Evolutionary conservation across 116 monocot species (phyloP).

Genomic region (Cymodocea nodosa): DNA sequence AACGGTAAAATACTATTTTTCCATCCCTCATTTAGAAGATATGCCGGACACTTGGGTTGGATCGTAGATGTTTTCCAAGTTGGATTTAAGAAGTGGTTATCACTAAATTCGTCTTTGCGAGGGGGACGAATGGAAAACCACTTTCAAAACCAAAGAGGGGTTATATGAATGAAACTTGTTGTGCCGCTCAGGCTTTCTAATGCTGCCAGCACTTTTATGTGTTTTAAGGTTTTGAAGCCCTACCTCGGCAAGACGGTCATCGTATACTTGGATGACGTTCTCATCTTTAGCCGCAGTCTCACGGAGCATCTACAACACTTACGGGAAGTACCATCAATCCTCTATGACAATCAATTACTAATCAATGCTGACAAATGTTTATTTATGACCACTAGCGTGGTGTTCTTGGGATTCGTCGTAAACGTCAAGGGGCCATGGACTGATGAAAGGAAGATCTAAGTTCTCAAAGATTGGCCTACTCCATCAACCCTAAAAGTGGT

Average conservation of each 20-base stretch:
- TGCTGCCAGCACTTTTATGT: constrained; percentile 3
- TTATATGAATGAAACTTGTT: constrained; percentile 2
- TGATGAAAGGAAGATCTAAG: background rate
- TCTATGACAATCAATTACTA: background rate
- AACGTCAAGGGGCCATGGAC: background rate
- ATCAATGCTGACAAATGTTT: background rate
- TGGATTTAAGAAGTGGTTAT: too few species aligned
- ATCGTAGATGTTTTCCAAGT: too few species aligned
- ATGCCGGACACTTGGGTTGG: too few species aligned
- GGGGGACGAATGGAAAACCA: constrained; percentile 3
- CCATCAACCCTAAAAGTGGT: background rate
- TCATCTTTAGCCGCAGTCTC: constrained; percentile 3
- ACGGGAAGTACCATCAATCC: background rate
- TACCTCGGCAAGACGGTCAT: background rate
- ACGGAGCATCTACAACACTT: background rate
- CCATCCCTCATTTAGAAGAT: too few species aligned
- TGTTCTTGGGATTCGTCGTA: background rate
- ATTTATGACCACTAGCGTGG: background rate
- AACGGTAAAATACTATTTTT: too few species aligned
- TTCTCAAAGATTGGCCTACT: background rate
- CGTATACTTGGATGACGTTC: constrained; percentile 4
- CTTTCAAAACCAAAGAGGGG: background rate
- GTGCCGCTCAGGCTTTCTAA: constrained; percentile 3
- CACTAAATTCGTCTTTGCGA: background rate
- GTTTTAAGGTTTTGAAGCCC: background rate